Base-by-base conservation (phyloP, 495 filamentous ascomycete genomes). In the Aspergillus cavernicola region DNA sequence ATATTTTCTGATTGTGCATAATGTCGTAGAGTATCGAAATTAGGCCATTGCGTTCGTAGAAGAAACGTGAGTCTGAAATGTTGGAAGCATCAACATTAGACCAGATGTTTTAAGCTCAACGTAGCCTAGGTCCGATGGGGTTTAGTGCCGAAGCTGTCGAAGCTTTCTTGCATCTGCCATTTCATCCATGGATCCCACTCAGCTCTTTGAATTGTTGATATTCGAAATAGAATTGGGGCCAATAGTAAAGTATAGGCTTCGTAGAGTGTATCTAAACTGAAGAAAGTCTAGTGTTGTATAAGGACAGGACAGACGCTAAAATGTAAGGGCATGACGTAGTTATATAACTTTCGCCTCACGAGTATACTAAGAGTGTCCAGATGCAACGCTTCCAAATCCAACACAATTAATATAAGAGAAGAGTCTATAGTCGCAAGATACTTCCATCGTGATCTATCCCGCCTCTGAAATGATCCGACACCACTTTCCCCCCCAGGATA, bases 401-500 rank as follows among this genome's bases (percentile, higher is more conserved):
- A n/a, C n/a, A n/a, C n/a, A n/a, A n/a, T n/a, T n/a, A n/a, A n/a
- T n/a, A n/a, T n/a, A n/a, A n/a, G n/a, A n/a, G n/a, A 22, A 12
- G 15, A 22, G 23, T 49, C 59, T 65, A 75, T 22, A 76, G 48
- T 20, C 73, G 63, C 49, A 75, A 50, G 42, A 76, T 71, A 37
- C 68, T 61, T 1, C 70, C 70, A 49, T 65, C 59, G 12, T 53
- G 52, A 36, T 67, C 68, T 63, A 78, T 71, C 0, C 71, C 73
- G 33, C 74, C 74, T 7, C 74, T 69, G 52, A 92, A 92, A 59
- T 92, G 71, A 60, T 95, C 89, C 8, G 72, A 71, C 24, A 97
- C 79, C 8, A 97, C 79, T 38, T 69, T 84, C 4, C 92, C 89
- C 8, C 80, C 73, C 26, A 84, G 32, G 2, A 97, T 75, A 1